Evolutionary conservation across 257 asterid genomes (phyloP).

Genomic region (Solanum chmielewskii): DNA sequence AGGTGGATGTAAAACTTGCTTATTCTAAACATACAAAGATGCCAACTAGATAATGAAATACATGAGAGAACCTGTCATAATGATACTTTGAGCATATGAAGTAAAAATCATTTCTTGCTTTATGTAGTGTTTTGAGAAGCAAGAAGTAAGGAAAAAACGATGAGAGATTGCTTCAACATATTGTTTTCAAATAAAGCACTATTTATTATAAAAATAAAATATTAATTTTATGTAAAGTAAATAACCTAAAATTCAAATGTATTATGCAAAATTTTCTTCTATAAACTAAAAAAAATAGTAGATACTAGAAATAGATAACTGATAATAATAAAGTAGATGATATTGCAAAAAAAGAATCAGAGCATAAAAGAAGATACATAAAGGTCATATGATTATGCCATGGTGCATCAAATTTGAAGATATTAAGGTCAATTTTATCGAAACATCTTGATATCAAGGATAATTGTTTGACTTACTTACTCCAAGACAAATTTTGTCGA

Average conservation of each 20-base stretch:
- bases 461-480: too few species aligned
- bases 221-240: too few species aligned
- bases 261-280: neutral
- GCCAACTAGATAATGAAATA: neutral
- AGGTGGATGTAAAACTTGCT: neutral
- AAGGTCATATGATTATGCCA: too few species aligned
- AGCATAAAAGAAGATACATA: too few species aligned
- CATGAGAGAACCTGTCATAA: neutral
- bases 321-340: neutral
- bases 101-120: neutral
- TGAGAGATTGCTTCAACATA: neutral
- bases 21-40: too few species aligned
- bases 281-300: too few species aligned
- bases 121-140: neutral
- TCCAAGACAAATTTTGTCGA: too few species aligned
- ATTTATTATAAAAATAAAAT: too few species aligned
- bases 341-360: neutral
- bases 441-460: too few species aligned
- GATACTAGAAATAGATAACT: neutral
- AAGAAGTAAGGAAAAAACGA: neutral
- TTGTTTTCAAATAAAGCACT: neutral
- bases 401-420: too few species aligned
- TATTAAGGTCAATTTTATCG: too few species aligned
- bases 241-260: neutral
- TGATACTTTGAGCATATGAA: neutral